These are phyloP conservation scores for Oxytropis ochrocephala DNA, from an alignment of 306 rosid species.

Conservation along the genomic window DNA sequence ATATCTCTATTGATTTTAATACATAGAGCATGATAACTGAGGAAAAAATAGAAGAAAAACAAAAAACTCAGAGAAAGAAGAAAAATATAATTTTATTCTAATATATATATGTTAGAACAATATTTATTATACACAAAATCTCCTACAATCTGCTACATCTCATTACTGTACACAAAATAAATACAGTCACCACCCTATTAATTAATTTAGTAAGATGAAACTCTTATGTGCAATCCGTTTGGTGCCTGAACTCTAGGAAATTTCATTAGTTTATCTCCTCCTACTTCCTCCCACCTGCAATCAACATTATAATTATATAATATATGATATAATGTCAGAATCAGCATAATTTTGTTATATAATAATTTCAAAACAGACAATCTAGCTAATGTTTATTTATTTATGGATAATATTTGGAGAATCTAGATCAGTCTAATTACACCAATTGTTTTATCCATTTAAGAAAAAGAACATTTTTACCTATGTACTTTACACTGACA, in stretches of 20 bases:
- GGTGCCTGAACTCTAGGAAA: conserved; percentile 98
- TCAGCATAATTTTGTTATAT: neutral
- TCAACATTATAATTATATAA: neutral
- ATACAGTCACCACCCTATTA: conserved; percentile 21
- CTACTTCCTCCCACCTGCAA: conserved; percentile 97
- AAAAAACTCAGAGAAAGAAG: neutral
- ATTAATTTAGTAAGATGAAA: conserved; percentile 31
- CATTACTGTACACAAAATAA: neutral
- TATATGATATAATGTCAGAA: conserved; percentile 6
- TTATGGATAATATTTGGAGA: neutral
- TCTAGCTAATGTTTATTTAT: neutral
- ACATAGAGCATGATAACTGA: too few species aligned
- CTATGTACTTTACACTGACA: too few species aligned
- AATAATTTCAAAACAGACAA: conserved; percentile 6
- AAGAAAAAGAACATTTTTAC: too few species aligned
- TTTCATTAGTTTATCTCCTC: conserved; percentile 84
- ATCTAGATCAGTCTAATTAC: conserved; percentile 9
- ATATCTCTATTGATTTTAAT: too few species aligned
- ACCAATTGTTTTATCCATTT: neutral
- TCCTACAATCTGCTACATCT: conserved; percentile 18
- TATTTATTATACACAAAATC: conserved; percentile 26
- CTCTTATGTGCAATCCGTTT: conserved; percentile 85
- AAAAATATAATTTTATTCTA: conserved; percentile 25
- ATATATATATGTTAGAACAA: conserved; percentile 32
- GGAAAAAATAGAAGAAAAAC: too few species aligned